Evolutionary conservation across 495 filamentous ascomycete genomes (phyloP), one percentile per base, ranked within the genome.

Genomic region (Oidiodendron maius): DNA sequence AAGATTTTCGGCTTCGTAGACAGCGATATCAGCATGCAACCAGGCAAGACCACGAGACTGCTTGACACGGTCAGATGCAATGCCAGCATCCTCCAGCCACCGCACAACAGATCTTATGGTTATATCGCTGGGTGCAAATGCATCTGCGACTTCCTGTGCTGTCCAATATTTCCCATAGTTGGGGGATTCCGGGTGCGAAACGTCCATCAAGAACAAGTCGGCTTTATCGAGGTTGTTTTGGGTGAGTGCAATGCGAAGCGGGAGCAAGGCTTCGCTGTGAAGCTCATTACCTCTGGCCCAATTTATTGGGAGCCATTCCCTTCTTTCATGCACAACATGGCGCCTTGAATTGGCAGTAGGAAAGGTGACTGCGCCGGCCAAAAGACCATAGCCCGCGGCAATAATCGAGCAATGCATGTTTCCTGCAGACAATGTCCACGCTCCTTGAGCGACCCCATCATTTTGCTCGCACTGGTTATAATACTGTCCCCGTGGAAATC

Each of bases 1-100:
- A 1, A 84, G 65, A 12, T 55, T 53, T 52, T 84, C 80, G 0
- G 69, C 70, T 48, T 82, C 77, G 26, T 69, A 59, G 21, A 69
- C 53, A 3, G 62, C 71, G 8, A 71, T 73, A 52, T 80, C 67
- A 43, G 79, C 36, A 26, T 52, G 50, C 5, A 52, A 17, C 50
- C 50, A 52, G 20, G 37, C 36, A 5, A 47, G 28, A 35, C 44
- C 25, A 26, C 42, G 43, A 13, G 50, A 52, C 38, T 52, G 50
- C 38, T 42, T 47, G 37, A 52, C 44, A 22, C 49, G 40, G 17
- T 46, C 41, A 18, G 21, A 20, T 6, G 18, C 15, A 16, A 52
- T 39, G n/a, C 50, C 50, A 13, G 25, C 26, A 25, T 40, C 43
- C 3, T 25, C 8, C 5, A 52, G 37, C 50, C 50, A 52, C 1